phyloP scores from a whole-genome alignment of 208 protist genomes.

The Phytomonas serpens region DNA sequence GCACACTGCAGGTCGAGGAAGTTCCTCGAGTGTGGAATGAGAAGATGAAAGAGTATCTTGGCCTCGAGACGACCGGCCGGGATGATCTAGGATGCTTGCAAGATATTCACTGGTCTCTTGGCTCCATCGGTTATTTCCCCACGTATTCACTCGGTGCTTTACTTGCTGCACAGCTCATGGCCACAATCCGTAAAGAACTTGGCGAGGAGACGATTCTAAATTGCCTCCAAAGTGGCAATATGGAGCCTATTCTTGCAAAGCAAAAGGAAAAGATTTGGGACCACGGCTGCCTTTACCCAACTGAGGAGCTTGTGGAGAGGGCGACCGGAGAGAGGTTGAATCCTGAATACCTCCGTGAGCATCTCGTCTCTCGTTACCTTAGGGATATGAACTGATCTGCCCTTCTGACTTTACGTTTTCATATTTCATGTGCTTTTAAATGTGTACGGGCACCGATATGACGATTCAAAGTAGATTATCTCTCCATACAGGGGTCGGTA shows the following conservation, averaged over 20 bases:
- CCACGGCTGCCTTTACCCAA: conserved; percentile 40
- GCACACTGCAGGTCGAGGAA: conserved; percentile 64
- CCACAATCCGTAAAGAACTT: conserved; percentile 51
- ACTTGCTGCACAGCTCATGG: conserved; percentile 76
- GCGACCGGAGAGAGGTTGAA: conserved; percentile 78
- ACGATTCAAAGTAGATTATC: background rate
- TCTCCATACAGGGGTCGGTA: background rate
- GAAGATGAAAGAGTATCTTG: conserved; percentile 84
- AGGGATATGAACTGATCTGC: background rate
- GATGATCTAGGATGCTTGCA: conserved; percentile 75
- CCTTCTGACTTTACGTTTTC: background rate
- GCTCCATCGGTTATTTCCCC: conserved; percentile 83
- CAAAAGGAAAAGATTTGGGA: conserved; percentile 72
- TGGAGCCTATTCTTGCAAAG: conserved; percentile 41
- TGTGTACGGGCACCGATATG: background rate
- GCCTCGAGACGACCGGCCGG: conserved; percentile 62
- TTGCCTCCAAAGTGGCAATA: conserved; percentile 45
- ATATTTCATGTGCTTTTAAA: background rate
- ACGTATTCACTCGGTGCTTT: conserved; percentile 83
- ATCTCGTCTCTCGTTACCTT: conserved; percentile 78
- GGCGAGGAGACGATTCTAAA: conserved; percentile 40
- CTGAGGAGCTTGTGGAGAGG: conserved; percentile 61
- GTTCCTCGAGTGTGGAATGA: conserved; percentile 75
- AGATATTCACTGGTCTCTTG: conserved; percentile 83
- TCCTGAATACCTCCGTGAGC: conserved; percentile 55